phyloP scores from a whole-genome alignment of 2,329 filamentous ascomycete species.

The Periconia sp. region DNA sequence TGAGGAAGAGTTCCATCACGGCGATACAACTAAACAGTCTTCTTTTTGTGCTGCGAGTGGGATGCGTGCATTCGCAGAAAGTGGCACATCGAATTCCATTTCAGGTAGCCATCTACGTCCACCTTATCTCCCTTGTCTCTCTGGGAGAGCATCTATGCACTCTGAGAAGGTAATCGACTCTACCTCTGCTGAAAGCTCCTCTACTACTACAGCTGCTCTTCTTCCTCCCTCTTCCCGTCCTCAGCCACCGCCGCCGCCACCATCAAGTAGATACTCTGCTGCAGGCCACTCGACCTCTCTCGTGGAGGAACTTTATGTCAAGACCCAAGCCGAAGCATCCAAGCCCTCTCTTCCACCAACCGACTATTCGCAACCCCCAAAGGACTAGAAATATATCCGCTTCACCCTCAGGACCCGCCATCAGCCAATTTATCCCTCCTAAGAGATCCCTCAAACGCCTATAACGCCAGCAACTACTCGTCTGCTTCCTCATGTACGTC shows the following conservation, averaged over 20 bases:
- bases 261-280: not conserved
- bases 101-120: not conserved
- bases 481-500: constrained; percentile 9
- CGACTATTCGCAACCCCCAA: constrained; percentile 23
- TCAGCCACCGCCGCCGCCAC: constrained; percentile 16
- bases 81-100: no score
- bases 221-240: constrained; percentile 2
- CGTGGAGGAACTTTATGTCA: constrained; percentile 1
- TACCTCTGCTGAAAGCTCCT: not conserved
- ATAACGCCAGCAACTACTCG: constrained; percentile 11
- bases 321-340: not conserved
- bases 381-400: constrained; percentile 25
- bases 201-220: no score
- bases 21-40: no score
- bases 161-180: not conserved
- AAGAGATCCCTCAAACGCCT: constrained; percentile 19
- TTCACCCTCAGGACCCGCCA: constrained; percentile 27
- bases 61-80: no score
- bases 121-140: not conserved
- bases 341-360: constrained; percentile 10
- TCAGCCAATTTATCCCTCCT: constrained; percentile 28
- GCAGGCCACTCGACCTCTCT: not conserved
- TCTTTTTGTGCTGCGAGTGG: no score
- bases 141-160: not conserved
- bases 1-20: not conserved